Conservation (phyloP, 2,329 filamentous ascomycete species). For the Endocalyx cinctus region DNA sequence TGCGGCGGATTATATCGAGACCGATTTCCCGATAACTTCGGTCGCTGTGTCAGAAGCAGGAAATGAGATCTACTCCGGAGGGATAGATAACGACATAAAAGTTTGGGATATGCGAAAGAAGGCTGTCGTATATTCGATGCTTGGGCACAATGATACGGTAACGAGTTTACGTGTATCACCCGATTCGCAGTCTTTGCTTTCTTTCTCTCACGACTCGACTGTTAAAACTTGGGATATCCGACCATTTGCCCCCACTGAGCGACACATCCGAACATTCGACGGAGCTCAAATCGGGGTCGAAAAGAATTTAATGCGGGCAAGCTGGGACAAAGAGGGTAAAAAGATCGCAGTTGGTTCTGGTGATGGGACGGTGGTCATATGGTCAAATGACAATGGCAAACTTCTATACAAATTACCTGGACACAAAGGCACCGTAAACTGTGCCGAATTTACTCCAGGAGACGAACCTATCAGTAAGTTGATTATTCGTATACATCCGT, state of each 20-base stretch:
- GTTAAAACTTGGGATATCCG: slow-evolving; percentile 94
- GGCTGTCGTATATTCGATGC: slow-evolving; percentile 77
- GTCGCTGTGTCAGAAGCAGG: slow-evolving; percentile 89
- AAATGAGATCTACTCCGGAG: slow-evolving; percentile 90
- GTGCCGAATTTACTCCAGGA: slow-evolving; percentile 82
- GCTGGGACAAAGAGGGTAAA: slow-evolving; percentile 83
- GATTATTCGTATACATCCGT: not conserved
- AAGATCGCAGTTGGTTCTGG: slow-evolving; percentile 85
- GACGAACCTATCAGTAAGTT: slow-evolving; percentile 83
- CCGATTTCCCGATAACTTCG: slow-evolving; percentile 87
- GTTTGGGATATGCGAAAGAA: slow-evolving; percentile 97
- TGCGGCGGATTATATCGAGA: slow-evolving; percentile 82
- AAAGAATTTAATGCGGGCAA: slow-evolving; percentile 85
- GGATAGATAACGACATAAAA: slow-evolving; percentile 95
- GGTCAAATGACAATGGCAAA: slow-evolving; percentile 85
- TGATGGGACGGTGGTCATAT: slow-evolving; percentile 85
- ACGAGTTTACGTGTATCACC: slow-evolving; percentile 89
- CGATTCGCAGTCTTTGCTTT: slow-evolving; percentile 84
- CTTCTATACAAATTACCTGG: slow-evolving; percentile 91
- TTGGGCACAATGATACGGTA: slow-evolving; percentile 87
- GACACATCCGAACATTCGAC: slow-evolving; percentile 83
- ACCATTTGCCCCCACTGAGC: slow-evolving; percentile 85
- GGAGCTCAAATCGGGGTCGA: slow-evolving; percentile 85
- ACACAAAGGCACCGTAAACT: slow-evolving; percentile 92
- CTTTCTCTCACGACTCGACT: slow-evolving; percentile 90